Base-by-base conservation (phyloP, 768 basidiomycete species). In the Boletellus sp. region DNA sequence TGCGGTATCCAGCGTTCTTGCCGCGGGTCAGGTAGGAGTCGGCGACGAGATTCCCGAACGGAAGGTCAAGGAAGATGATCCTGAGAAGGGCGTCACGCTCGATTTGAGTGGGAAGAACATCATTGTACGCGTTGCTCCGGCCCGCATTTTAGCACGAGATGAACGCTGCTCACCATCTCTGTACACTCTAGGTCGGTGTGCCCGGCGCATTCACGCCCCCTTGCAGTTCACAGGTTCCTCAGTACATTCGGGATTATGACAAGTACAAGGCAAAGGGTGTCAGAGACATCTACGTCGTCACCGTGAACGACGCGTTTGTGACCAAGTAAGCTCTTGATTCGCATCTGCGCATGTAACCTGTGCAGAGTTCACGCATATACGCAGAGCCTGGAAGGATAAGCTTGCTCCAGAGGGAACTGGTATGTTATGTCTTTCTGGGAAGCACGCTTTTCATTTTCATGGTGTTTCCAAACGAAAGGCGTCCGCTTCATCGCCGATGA, bases 291-390 rank as follows among this genome's bases (percentile, higher is more conserved):
- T 85, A 82, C 53, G 78, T 93, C 47, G 69, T 94, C 47, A 72
- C 82, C 22, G 84, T 89, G 49, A 94, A 94, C 65, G 91, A 94
- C 63, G 75, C 77, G 7, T 93, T 87, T 59, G 85, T 88, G 39
- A 80, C 76, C 50, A 78, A 83, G 48, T 73, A 58, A 16, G 45
- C 45, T 10, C 8, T 11, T n/a, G 40, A 9, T 10, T n/a, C 34
- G 28, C 22, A 4, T 13, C 16, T 9, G 35, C 45, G 47, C 40
- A 49, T 60, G 47, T 33, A 48, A 17, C 10, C 36, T 4, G 11
- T 10, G 11, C 7, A 28, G 8, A 13, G 53, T 46, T 56, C 22
- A 50, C n/a, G 42, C 42, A 42, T 33, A 28, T 10, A 33, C 34
- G 40, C 46, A 85, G 83, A 54, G 84, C 83, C 31, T 87, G 84